phyloP scores from a whole-genome alignment of 148 eudicot species.

The Diospyros kaki region DNA sequence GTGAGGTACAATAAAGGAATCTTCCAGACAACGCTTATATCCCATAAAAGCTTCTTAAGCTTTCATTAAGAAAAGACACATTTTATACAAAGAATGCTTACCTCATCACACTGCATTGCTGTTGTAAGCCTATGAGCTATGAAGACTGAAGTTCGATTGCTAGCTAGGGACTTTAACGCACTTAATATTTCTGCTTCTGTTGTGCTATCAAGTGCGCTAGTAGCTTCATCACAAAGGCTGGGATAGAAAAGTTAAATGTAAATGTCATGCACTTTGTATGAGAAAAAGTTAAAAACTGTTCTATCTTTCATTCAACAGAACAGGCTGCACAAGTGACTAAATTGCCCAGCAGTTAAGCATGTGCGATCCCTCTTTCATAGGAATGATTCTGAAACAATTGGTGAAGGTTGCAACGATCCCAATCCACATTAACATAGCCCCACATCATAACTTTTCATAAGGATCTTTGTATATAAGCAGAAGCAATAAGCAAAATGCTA shows the following conservation, averaged over 20 bases:
- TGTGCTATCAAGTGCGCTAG: conserved; percentile 97
- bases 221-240: conserved; percentile 98
- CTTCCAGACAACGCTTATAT: too few species aligned
- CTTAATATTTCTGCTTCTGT: conserved; percentile 89
- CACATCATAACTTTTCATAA: too few species aligned
- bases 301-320: not conserved
- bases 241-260: not conserved
- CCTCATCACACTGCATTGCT: conserved; percentile 99
- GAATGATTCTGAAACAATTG: too few species aligned
- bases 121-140: conserved; percentile 97
- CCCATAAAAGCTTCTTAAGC: too few species aligned
- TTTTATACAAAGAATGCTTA: conserved; percentile 20
- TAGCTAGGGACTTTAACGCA: conserved; percentile 80
- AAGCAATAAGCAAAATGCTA: too few species aligned
- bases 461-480: too few species aligned
- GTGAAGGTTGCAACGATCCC: too few species aligned
- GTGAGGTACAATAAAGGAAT: too few species aligned
- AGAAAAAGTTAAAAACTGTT: not conserved
- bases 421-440: too few species aligned
- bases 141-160: conserved; percentile 78
- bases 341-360: not conserved
- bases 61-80: not conserved
- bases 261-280: not conserved
- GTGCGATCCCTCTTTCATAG: not conserved
- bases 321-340: not conserved